Evolutionary conservation across 345 rosid species (phyloP), one percentile per base, ranked within the genome.

Genomic region (Lumnitzera littorea): DNA sequence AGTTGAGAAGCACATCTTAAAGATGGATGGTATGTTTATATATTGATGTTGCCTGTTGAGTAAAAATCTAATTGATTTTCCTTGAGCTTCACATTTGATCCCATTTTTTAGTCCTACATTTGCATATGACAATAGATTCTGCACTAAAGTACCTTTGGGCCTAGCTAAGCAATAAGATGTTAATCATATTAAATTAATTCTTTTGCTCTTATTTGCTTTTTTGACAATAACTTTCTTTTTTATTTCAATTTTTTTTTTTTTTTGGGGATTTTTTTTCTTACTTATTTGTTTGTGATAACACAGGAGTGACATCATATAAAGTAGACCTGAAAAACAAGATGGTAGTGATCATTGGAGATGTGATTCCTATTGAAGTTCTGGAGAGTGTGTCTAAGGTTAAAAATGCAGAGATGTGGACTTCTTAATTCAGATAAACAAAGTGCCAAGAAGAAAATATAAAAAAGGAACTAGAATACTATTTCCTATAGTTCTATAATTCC

Each of bases 1-100:
- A 76, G 95, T 91, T n/a, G 91, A 86, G 83, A 91, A 88, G 71
- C 98, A 91, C 67, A 73, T 91, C 60, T 84, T 95, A 43, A 91
- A 84, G 70, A 60, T 91, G 57, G 95, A 88, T 53, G 98, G 98
- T 88, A 79, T 43, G 27, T 58, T 27, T 13, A 12, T 20, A 20
- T 20, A 20, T 11, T 12, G 2, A 55, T 50, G 53, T 13, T 36
- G 43, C 43, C 7, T 5, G 9, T 36, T 36, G 1, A 36, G 43
- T 36, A 9, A 36, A 36, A 36, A 36, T 5, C 43, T 7, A 36
- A 9, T 7, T 36, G 43, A 36, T 50, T 50, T 14, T 50, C 53
- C 5, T 5, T 50, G 10, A 4, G 11, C 10, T 4, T 36, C 7
- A 36, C 11, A 29, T 29, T 29, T 3, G 36, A 29, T 29, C 17